Conservation (phyloP, 2,329 filamentous ascomycete genomes). For the Fusarium staphyleae region DNA sequence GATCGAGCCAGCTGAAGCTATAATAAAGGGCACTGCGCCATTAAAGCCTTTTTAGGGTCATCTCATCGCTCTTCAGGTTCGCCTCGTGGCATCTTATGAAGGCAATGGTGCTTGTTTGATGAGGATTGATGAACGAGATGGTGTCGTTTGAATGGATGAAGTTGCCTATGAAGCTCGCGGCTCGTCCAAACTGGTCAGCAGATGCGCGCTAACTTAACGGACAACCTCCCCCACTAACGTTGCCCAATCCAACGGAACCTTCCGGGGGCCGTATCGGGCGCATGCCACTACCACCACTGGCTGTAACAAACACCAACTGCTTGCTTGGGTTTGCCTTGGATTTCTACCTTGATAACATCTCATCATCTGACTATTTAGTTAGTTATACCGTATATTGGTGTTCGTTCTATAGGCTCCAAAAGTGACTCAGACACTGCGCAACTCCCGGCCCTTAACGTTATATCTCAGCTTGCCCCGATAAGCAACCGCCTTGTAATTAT, state of each 20-base stretch:
- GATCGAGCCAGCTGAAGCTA: not conserved
- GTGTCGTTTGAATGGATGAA: conserved; percentile 14
- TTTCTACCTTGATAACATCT: conserved; percentile 11
- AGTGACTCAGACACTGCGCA: not conserved
- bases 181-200: conserved; percentile 9
- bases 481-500: not conserved
- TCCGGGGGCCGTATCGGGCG: conserved; percentile 34
- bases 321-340: conserved; percentile 10
- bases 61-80: conserved; percentile 22
- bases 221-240: conserved; percentile 31
- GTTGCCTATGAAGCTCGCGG: conserved; percentile 24
- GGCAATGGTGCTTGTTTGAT: not conserved
- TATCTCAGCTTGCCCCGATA: not conserved
- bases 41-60: conserved; percentile 13
- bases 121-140: conserved; percentile 1
- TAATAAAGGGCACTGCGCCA: conserved; percentile 27
- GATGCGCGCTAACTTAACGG: conserved; percentile 23
- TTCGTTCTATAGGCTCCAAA: not conserved
- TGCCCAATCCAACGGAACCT: conserved; percentile 25
- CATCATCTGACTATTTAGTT: conserved; percentile 7
- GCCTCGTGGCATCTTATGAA: not conserved
- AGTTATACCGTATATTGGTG: too few relatives aligned
- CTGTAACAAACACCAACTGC: conserved; percentile 3
- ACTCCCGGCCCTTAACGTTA: not conserved
- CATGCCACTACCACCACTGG: conserved; percentile 4